A percentile compares a stretch with the other conserved stretches of the same genome.
Evolutionary conservation across 305 asterid species (phyloP).

Genomic region (Nicotiana rustica): DNA sequence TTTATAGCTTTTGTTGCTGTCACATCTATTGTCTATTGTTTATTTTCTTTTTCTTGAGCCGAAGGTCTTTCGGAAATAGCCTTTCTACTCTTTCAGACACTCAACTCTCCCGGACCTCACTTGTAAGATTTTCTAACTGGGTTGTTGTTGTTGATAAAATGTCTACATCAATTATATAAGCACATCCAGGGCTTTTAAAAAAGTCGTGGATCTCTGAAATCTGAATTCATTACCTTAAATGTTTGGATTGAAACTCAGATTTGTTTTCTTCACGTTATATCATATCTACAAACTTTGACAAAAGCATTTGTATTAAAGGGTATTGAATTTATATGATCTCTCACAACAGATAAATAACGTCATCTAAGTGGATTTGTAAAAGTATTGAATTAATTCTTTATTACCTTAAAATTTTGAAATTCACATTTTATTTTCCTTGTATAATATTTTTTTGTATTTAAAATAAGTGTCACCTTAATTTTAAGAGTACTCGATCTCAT

Average conservation of each 20-base stretch:
- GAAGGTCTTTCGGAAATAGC: too few species aligned
- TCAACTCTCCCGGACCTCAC: too few species aligned
- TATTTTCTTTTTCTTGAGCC: too few species aligned
- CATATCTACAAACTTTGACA: slow-evolving; percentile 1
- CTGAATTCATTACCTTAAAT: neutral
- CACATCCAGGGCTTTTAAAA: neutral
- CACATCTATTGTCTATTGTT: too few species aligned
- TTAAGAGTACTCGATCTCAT: neutral
- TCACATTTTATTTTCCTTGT: neutral
- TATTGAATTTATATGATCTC: neutral
- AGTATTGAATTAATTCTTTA: neutral
- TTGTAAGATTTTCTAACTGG: too few species aligned
- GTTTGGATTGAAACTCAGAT: neutral
- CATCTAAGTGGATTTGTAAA: too few species aligned
- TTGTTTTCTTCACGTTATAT: neutral
- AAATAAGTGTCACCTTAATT: neutral
- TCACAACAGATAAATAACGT: too few species aligned
- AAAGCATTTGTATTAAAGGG: neutral
- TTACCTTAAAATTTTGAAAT: neutral
- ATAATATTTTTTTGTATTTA: neutral
- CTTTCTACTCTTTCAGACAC: too few species aligned
- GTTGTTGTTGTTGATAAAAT: neutral
- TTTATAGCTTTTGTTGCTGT: too few species aligned
- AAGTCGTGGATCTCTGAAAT: neutral
- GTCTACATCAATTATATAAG: neutral